Percentiles rank a stretch among this genome's conserved stretches.
These are phyloP conservation scores for Rhododendron kiyosumense DNA, from an alignment of 148 eudicot species.

Conservation along the genomic window DNA sequence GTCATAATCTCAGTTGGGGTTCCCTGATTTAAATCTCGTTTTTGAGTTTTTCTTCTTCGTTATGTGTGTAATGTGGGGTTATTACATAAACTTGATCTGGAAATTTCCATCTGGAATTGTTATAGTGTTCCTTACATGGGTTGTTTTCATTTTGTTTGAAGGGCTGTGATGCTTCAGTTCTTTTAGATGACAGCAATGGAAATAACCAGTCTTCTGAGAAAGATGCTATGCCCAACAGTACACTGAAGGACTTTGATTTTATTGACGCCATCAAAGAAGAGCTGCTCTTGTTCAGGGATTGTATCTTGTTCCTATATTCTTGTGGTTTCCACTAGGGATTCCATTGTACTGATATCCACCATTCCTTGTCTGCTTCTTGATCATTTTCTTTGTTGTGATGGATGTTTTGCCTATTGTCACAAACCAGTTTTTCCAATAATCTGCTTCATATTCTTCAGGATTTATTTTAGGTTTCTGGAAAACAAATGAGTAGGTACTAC, in stretches of 20 bases:
- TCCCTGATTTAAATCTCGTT: background rate
- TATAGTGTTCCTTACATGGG: background rate
- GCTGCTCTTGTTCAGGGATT: conserved; percentile 7
- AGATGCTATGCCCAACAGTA: conserved; percentile 5
- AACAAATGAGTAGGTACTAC: background rate
- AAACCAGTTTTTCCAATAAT: background rate
- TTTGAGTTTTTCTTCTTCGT: background rate
- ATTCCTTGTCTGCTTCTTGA: background rate
- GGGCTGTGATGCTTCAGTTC: conserved; percentile 20
- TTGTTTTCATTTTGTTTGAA: background rate
- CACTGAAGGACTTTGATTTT: conserved; percentile 9
- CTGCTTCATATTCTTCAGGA: background rate
- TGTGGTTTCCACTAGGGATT: conserved; percentile 17
- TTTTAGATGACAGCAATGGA: background rate
- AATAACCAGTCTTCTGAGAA: background rate
- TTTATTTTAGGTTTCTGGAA: background rate
- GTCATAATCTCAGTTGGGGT: background rate
- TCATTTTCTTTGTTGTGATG: background rate
- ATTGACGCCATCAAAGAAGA: conserved; percentile 10
- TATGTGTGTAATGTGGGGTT: background rate
- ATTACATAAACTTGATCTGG: background rate
- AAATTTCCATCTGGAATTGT: background rate
- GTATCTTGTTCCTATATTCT: conserved; percentile 15
- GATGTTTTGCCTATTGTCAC: background rate
- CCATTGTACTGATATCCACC: conserved; percentile 9